Evolutionary conservation across 495 filamentous ascomycete genomes (phyloP).

Genomic region (Penicillium goetzii): DNA sequence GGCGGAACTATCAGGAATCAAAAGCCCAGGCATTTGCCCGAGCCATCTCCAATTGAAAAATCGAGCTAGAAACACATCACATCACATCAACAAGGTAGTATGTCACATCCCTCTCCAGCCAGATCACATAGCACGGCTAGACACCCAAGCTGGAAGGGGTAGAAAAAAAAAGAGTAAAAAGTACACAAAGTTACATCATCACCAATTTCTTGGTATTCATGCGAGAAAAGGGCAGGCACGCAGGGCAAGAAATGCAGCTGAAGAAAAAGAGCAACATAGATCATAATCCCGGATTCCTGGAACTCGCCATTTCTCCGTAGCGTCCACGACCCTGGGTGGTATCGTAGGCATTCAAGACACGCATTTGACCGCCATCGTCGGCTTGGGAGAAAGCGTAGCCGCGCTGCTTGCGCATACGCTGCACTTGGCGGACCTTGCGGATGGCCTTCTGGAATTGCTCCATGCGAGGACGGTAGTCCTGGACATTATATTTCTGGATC

Average conservation of each 20-base stretch:
- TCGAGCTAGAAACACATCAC: conserved; percentile 24
- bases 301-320: conserved; percentile 96
- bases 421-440: conserved; percentile 96
- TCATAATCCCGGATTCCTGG: conserved; percentile 49
- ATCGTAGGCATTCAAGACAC: conserved; percentile 95
- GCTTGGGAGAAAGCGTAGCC: conserved; percentile 98
- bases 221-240: conserved; percentile 14
- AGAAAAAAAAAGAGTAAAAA: conserved; percentile 19
- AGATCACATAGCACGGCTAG: conserved; percentile 26
- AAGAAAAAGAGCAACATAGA: conserved; percentile 24
- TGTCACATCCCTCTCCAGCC: conserved; percentile 26
- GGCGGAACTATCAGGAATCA: not conserved
- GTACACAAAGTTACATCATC: conserved; percentile 27
- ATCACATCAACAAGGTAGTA: conserved; percentile 24
- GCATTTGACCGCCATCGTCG: conserved; percentile 79
- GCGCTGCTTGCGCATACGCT: conserved; percentile 98
- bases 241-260: conserved; percentile 23
- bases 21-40: not conserved
- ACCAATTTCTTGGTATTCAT: conserved; percentile 25
- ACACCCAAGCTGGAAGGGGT: conserved; percentile 6
- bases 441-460: conserved; percentile 99
- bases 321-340: conserved; percentile 88
- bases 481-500: conserved; percentile 99
- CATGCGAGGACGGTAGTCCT: conserved; percentile 98
- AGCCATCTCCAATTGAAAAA: conserved; percentile 24